Conservation (phyloP, 1,284 basidiomycete species). For the Rhodotorula glutinis region DNA sequence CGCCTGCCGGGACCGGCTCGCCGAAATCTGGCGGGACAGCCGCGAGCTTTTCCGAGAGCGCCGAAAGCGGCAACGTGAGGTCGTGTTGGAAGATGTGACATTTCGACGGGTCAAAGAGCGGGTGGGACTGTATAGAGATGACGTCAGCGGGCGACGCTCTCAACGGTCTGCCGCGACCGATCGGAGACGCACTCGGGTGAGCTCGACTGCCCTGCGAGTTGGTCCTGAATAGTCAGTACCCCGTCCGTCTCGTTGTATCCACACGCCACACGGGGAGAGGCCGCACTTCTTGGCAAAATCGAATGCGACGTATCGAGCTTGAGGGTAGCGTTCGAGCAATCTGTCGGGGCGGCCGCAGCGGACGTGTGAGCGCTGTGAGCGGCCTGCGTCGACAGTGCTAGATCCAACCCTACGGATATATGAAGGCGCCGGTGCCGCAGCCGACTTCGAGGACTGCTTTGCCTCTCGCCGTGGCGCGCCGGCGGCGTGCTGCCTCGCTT, state of each 20-base stretch:
- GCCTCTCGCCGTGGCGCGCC: slow-evolving; percentile 12
- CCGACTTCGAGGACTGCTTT: slow-evolving; percentile 31
- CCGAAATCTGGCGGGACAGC: slow-evolving; percentile 22
- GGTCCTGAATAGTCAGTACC: not conserved
- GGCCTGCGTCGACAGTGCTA: too few species aligned
- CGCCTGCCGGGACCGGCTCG: slow-evolving; percentile 3
- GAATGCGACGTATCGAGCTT: slow-evolving; percentile 28
- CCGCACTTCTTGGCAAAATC: slow-evolving; percentile 33
- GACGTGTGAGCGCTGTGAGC: not conserved
- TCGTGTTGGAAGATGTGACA: slow-evolving; percentile 49
- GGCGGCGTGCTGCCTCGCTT: not conserved
- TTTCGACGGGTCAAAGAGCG: slow-evolving; percentile 36
- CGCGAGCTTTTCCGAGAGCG: slow-evolving; percentile 15
- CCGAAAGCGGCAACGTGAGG: slow-evolving; percentile 28
- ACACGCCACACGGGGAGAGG: too few species aligned
- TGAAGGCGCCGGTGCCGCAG: slow-evolving; percentile 39
- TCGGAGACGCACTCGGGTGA: slow-evolving; percentile 17
- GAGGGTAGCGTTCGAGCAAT: slow-evolving; percentile 30
- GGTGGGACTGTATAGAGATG: slow-evolving; percentile 34
- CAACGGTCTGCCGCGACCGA: too few species aligned
- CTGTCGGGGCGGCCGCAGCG: slow-evolving; percentile 4
- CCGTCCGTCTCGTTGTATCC: too few species aligned
- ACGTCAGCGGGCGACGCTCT: too few species aligned
- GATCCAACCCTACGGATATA: slow-evolving; percentile 34
- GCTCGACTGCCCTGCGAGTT: slow-evolving; percentile 27